phyloP scores from a whole-genome alignment of 108 stramenopile species.

The Stephanodiscus minutulus region DNA sequence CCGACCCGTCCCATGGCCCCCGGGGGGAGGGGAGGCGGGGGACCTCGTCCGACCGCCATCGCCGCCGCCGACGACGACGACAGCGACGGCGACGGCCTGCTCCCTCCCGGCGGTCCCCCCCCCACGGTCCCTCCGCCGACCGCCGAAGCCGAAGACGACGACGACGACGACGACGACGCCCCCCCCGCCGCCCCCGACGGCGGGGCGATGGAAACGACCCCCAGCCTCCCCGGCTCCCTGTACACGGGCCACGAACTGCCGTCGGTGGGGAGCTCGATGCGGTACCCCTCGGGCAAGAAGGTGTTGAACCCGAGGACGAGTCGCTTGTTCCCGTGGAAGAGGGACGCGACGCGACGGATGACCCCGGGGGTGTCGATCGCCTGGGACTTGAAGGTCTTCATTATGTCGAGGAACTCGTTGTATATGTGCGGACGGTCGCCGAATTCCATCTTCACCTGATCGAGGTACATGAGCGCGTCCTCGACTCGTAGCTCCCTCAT shows the following conservation, averaged over 20 bases:
- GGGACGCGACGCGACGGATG: slow-evolving; percentile 91
- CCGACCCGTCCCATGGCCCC: slow-evolving; percentile 12
- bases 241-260: slow-evolving; percentile 83
- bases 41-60: neutral
- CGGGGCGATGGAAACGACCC: slow-evolving; percentile 59
- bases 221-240: slow-evolving; percentile 74
- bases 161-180: too few species aligned
- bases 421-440: slow-evolving; percentile 98
- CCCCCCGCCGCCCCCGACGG: slow-evolving; percentile 25
- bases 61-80: neutral
- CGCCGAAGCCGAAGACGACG: too few species aligned
- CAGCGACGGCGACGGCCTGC: neutral
- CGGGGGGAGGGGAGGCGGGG: slow-evolving; percentile 8
- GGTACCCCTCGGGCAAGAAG: slow-evolving; percentile 99
- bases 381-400: slow-evolving; percentile 96
- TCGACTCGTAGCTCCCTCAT: slow-evolving; percentile 95
- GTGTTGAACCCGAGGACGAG: slow-evolving; percentile 99
- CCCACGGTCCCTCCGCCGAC: neutral
- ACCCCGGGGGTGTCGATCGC: slow-evolving; percentile 99
- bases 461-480: slow-evolving; percentile 98
- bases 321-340: slow-evolving; percentile 96
- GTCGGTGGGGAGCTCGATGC: slow-evolving; percentile 88
- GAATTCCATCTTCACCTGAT: slow-evolving; percentile 99
- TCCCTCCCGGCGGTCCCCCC: neutral
- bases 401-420: slow-evolving; percentile 99